A percentile compares a stretch with the other conserved stretches of the same genome.
Conservation (phyloP, 139 green algal genomes). For the Astrephomene gubernaculifera region DNA sequence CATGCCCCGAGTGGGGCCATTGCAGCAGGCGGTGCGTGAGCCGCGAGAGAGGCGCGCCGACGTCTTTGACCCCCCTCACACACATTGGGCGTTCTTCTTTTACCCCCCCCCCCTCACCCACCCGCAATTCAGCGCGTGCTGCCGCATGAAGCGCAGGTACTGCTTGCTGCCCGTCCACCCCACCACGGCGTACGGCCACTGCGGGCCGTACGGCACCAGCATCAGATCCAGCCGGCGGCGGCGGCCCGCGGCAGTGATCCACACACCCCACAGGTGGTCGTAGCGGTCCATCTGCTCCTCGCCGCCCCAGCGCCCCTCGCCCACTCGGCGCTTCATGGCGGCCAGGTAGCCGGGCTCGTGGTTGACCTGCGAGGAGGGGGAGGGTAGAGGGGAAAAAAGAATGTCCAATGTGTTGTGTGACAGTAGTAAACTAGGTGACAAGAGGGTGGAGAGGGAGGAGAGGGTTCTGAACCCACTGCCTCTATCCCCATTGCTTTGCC, state of each 20-base stretch:
- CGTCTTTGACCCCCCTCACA: too few relatives aligned
- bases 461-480: not conserved
- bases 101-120: not conserved
- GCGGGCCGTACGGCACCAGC: constrained; percentile 16
- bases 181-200: constrained; percentile 40
- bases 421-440: too few relatives aligned
- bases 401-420: too few relatives aligned
- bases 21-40: too few relatives aligned
- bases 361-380: not conserved
- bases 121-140: constrained; percentile 39
- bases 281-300: constrained; percentile 55
- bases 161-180: constrained; percentile 45
- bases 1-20: too few relatives aligned
- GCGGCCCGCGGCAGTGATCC: not conserved
- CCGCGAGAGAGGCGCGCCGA: too few relatives aligned
- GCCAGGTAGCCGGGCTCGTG: constrained; percentile 12
- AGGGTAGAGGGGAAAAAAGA: not conserved
- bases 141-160: constrained; percentile 38
- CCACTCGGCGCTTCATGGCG: constrained; percentile 1
- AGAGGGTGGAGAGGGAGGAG: not conserved
- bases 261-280: constrained; percentile 54
- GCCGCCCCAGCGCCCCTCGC: not conserved
- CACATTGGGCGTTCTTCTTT: too few relatives aligned
- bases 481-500: too few relatives aligned
- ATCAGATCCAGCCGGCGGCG: constrained; percentile 49